Conservation (phyloP, 2,329 filamentous ascomycete species). For the Dichotomopilus funicola region DNA sequence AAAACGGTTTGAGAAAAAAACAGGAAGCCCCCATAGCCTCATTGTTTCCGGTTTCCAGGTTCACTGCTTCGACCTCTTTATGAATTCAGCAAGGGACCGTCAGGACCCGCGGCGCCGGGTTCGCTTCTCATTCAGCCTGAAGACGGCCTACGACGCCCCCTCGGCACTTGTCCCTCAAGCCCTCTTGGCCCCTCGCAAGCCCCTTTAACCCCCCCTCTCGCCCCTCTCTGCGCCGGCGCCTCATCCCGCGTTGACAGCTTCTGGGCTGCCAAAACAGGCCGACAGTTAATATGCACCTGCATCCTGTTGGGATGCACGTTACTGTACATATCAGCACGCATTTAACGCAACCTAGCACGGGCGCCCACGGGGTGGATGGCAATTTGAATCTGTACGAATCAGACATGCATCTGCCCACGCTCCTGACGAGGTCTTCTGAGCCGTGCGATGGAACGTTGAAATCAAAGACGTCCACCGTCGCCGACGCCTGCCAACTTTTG, state of each 20-base stretch:
- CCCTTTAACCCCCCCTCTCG: too few species aligned
- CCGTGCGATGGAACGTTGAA: conserved; percentile 10
- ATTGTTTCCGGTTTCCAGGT: neutral
- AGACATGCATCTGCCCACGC: conserved; percentile 2
- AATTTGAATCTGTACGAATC: conserved; percentile 9
- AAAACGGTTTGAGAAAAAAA: neutral
- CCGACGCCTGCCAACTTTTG: neutral
- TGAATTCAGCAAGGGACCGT: neutral
- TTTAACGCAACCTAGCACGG: neutral
- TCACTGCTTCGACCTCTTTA: neutral
- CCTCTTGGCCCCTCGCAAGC: too few species aligned
- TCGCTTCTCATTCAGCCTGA: conserved; percentile 14
- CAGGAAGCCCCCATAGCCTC: neutral
- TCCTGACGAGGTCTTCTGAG: conserved; percentile 13
- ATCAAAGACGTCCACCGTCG: neutral
- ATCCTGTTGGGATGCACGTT: neutral
- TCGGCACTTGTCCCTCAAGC: too few species aligned
- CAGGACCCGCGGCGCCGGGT: conserved; percentile 3
- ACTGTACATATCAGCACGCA: neutral
- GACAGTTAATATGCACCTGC: conserved; percentile 9
- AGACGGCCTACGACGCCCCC: neutral
- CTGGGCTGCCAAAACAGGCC: conserved; percentile 8
- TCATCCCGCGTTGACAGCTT: neutral
- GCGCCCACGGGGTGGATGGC: conserved; percentile 6
- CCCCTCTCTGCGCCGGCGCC: too few species aligned